These are phyloP conservation scores for Chlorella sp. DNA, from an alignment of 139 green algal genomes.

Conservation along the genomic window DNA sequence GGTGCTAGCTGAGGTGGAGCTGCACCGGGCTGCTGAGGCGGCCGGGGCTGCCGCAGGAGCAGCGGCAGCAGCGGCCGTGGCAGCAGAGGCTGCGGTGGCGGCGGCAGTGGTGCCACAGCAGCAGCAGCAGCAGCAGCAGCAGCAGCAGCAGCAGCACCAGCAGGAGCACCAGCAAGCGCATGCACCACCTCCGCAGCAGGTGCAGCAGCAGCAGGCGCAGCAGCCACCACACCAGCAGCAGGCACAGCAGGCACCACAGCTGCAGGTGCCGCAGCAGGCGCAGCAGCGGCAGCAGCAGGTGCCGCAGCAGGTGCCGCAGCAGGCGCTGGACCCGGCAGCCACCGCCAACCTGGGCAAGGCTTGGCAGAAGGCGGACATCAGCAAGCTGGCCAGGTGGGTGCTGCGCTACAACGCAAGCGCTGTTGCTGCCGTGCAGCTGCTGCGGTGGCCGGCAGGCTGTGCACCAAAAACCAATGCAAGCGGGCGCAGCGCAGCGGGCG, in stretches of 20 bases:
- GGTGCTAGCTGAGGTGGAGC: constrained; percentile 19
- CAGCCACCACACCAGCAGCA: neutral
- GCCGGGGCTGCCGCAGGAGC: neutral
- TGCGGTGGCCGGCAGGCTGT: no score
- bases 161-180: neutral
- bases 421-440: no score
- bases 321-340: neutral
- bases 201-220: neutral
- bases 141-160: neutral
- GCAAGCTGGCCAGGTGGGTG: constrained; percentile 19
- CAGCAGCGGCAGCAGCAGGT: neutral
- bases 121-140: neutral
- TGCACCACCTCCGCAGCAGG: neutral
- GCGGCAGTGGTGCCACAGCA: neutral
- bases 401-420: no score
- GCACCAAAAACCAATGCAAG: no score
- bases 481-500: no score
- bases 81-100: neutral
- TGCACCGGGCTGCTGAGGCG: neutral
- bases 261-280: neutral
- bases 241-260: no score
- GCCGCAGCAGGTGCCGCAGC: neutral
- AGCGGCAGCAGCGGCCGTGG: neutral
- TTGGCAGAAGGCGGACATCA: constrained; percentile 38
- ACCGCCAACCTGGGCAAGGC: constrained; percentile 35